phyloP scores from a whole-genome alignment of 1,284 basidiomycete species.

The Moesziomyces globuligerus region DNA sequence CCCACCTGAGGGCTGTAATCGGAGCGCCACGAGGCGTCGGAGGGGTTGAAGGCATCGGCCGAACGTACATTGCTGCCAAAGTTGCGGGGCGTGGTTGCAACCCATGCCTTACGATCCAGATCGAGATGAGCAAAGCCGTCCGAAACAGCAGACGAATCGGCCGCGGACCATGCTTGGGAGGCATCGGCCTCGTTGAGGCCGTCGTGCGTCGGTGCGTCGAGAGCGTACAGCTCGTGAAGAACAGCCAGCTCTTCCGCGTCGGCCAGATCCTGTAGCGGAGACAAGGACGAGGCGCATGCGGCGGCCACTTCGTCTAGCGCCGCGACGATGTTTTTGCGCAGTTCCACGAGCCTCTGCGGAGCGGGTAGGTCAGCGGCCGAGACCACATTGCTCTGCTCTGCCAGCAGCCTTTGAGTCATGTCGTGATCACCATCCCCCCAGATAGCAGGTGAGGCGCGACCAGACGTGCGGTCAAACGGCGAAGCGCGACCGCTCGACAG shows the following conservation, averaged over 20 bases:
- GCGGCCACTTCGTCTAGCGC: conserved; percentile 41
- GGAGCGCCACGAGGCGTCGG: conserved; percentile 6
- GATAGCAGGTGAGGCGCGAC: conserved; percentile 25
- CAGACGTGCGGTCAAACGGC: conserved; percentile 23
- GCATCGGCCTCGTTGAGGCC: conserved; percentile 22
- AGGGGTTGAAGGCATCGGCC: conserved; percentile 4
- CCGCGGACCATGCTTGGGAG: conserved; percentile 22
- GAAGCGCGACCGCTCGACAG: conserved; percentile 34
- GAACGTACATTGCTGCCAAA: conserved; percentile 37
- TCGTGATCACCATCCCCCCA: conserved; percentile 17
- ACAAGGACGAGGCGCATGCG: conserved; percentile 22
- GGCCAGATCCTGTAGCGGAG: conserved; percentile 26
- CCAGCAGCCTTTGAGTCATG: conserved; percentile 17
- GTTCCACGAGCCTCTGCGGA: conserved; percentile 33
- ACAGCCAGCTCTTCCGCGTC: conserved; percentile 51
- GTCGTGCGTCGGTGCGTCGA: conserved; percentile 25
- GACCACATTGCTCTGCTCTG: conserved; percentile 20
- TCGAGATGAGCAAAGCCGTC: conserved; percentile 24
- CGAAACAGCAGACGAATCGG: conserved; percentile 22
- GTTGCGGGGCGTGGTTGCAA: conserved; percentile 43
- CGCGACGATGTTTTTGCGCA: conserved; percentile 37
- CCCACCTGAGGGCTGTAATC: conserved; percentile 21
- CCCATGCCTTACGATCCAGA: conserved; percentile 25
- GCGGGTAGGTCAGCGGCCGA: conserved; percentile 2
- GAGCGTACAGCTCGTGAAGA: conserved; percentile 54